phyloP scores from a whole-genome alignment of 441 rosid genomes.

The Populus hybrid region DNA sequence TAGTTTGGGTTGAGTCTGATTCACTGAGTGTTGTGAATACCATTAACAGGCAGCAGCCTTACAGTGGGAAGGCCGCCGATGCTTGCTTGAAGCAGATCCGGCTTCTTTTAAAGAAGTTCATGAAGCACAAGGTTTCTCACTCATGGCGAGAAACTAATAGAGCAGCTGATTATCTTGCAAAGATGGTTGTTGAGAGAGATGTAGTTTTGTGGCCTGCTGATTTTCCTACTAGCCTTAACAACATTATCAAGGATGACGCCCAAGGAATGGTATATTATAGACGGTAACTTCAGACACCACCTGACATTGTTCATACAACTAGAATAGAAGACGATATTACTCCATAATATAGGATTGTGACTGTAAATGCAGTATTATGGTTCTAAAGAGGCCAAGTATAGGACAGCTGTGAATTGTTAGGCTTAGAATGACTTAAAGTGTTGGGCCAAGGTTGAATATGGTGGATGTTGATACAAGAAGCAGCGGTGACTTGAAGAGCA shows the following conservation, averaged over 20 bases:
- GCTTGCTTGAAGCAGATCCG: conserved; percentile 31
- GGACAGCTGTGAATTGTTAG: background rate
- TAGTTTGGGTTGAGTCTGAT: conserved; percentile 42
- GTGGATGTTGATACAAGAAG: background rate
- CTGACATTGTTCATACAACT: background rate
- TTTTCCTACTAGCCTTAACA: conserved; percentile 16
- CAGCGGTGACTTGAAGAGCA: background rate
- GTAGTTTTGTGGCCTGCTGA: conserved; percentile 32
- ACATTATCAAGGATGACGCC: conserved; percentile 17
- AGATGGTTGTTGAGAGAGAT: conserved; percentile 26
- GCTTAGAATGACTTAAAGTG: background rate
- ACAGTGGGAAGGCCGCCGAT: conserved; percentile 23
- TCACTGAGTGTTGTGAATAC: conserved; percentile 37
- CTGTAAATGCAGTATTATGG: background rate
- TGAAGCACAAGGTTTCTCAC: conserved; percentile 25
- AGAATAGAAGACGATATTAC: background rate
- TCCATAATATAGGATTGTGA: background rate
- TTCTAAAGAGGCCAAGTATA: background rate
- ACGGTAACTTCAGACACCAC: background rate
- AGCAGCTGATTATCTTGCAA: conserved; percentile 40
- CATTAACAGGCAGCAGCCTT: conserved; percentile 27
- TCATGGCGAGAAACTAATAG: conserved; percentile 41
- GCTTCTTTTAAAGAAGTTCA: conserved; percentile 27
- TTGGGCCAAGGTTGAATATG: background rate
- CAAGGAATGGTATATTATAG: conserved; percentile 9